Percentiles rank a stretch among this genome's conserved stretches.
Evolutionary conservation across 140 eudicot genomes (phyloP).

Genomic region (Stevia rebaudiana): DNA sequence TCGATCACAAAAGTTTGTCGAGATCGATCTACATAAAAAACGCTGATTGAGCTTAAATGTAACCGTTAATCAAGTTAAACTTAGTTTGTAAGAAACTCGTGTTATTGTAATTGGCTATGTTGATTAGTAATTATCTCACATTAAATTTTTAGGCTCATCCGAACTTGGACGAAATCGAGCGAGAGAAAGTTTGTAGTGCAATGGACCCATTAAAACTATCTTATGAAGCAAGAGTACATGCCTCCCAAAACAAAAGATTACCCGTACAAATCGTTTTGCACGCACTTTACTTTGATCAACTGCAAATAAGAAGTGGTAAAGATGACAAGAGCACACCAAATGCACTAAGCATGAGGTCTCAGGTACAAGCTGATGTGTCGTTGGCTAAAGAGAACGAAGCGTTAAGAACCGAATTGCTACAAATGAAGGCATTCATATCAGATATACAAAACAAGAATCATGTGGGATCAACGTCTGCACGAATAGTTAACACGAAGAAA

Average conservation of each 20-base stretch:
- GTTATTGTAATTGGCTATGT: no score
- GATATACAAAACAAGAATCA: constrained; percentile 50
- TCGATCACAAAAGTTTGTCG: no score
- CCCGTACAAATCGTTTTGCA: constrained; percentile 89
- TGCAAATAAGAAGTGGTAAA: constrained; percentile 63
- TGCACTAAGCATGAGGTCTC: constrained; percentile 50
- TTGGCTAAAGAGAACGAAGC: constrained; percentile 81
- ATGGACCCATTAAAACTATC: constrained; percentile 93
- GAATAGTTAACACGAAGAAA: constrained; percentile 23
- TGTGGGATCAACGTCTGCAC: constrained; percentile 36
- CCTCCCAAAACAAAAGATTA: constrained; percentile 90
- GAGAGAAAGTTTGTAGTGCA: constrained; percentile 89
- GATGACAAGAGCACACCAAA: constrained; percentile 33
- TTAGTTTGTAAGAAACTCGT: no score
- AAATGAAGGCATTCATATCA: constrained; percentile 79
- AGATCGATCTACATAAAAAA: no score
- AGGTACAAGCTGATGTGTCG: constrained; percentile 65
- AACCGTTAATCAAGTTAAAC: no score
- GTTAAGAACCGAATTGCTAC: constrained; percentile 57
- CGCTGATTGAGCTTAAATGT: no score
- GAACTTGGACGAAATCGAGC: constrained; percentile 80
- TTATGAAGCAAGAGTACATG: constrained; percentile 91
- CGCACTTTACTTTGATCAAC: constrained; percentile 82
- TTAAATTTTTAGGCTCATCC: constrained; percentile 72
- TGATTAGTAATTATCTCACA: no score